phyloP scores from a whole-genome alignment of 129 eudicot genomes.

The Tagetes patula region DNA sequence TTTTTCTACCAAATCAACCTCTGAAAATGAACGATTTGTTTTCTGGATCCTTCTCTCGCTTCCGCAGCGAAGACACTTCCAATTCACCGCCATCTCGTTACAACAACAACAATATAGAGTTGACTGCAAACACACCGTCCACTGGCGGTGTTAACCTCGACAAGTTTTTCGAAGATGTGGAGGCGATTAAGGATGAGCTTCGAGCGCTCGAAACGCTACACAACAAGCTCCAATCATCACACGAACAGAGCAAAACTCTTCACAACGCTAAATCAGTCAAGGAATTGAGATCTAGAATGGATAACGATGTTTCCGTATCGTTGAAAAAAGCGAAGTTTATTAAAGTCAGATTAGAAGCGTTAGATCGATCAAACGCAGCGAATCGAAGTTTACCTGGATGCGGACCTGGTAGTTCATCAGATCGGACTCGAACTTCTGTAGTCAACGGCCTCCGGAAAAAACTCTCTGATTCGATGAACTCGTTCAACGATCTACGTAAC shows the following conservation, averaged over 20 bases:
- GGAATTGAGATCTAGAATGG: slow-evolving; percentile 67
- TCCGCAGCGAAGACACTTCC: slow-evolving; percentile 48
- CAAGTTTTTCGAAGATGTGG: slow-evolving; percentile 74
- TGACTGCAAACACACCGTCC: slow-evolving; percentile 33
- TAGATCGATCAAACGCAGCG: slow-evolving; percentile 72
- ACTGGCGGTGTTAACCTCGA: slow-evolving; percentile 59
- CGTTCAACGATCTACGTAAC: slow-evolving; percentile 56
- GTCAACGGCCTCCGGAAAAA: slow-evolving; percentile 74
- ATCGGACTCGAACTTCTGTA: slow-evolving; percentile 70
- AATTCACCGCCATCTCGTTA: slow-evolving; percentile 36
- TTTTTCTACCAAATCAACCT: slow-evolving; percentile 5
- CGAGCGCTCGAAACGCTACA: slow-evolving; percentile 56
- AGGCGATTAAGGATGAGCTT: slow-evolving; percentile 63
- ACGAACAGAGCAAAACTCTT: slow-evolving; percentile 70
- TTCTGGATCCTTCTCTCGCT: slow-evolving; percentile 69
- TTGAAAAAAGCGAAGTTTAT: slow-evolving; percentile 70
- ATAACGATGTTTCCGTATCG: slow-evolving; percentile 48
- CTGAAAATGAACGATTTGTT: slow-evolving; percentile 69
- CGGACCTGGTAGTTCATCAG: slow-evolving; percentile 86
- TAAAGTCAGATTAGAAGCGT: slow-evolving; percentile 60
- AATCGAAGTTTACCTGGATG: slow-evolving; percentile 73
- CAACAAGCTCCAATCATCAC: slow-evolving; percentile 45
- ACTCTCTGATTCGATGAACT: slow-evolving; percentile 57
- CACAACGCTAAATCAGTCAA: slow-evolving; percentile 72
- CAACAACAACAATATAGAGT: slow-evolving; percentile 41